A percentile compares a stretch with the other conserved stretches of the same genome.
These are phyloP conservation scores for Chrysanthemum seticuspe DNA, from an alignment of 129 eudicot genomes.

Conservation along the genomic window DNA sequence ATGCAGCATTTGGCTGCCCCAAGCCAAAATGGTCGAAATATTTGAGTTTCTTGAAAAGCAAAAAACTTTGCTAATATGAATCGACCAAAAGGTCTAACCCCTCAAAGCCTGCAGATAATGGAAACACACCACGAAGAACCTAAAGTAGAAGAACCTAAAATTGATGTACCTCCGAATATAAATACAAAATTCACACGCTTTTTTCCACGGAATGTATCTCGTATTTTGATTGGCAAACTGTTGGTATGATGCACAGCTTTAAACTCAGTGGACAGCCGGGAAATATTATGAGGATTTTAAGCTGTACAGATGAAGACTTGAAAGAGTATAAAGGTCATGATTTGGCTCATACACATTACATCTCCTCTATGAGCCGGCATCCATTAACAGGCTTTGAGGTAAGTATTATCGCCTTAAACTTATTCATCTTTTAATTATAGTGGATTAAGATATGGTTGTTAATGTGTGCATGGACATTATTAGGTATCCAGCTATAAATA, in stretches of 20 bases:
- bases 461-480: conserved; percentile 16
- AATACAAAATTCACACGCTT: conserved; percentile 81
- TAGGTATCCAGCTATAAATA: conserved; percentile 99
- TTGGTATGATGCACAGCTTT: conserved; percentile 89
- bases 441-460: neutral
- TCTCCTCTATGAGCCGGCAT: conserved; percentile 94
- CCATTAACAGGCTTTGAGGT: conserved; percentile 94
- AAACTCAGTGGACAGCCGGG: conserved; percentile 89
- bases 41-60: conserved; percentile 84
- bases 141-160: conserved; percentile 32
- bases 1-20: conserved; percentile 68
- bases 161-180: conserved; percentile 16
- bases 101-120: conserved; percentile 50
- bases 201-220: conserved; percentile 92
- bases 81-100: conserved; percentile 61
- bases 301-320: conserved; percentile 92
- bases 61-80: conserved; percentile 63
- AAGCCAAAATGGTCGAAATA: conserved; percentile 88
- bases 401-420: conserved; percentile 10
- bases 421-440: no score
- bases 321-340: conserved; percentile 81
- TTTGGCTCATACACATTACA: conserved; percentile 92
- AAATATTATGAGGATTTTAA: conserved; percentile 76
- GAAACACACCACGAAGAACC: conserved; percentile 39
- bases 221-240: conserved; percentile 97